phyloP scores from a whole-genome alignment of 2,329 filamentous ascomycete genomes.

The Xylaria sp. region DNA sequence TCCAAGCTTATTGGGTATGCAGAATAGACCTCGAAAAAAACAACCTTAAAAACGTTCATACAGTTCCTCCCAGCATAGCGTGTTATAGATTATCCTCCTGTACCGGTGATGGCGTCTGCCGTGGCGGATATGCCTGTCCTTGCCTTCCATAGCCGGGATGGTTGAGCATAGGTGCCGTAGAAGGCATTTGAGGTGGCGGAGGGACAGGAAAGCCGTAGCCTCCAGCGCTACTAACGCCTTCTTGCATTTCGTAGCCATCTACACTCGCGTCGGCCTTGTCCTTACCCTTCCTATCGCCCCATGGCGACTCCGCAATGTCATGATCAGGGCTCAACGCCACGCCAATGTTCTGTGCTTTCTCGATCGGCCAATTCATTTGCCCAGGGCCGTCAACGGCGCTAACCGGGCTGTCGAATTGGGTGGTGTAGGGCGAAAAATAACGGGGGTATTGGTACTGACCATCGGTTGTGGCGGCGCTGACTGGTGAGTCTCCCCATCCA shows the following conservation, averaged over 20 bases:
- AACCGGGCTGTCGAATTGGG: conserved; percentile 69
- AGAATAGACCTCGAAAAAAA: conserved; percentile 4
- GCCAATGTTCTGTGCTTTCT: conserved; percentile 54
- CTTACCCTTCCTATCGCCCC: conserved; percentile 58
- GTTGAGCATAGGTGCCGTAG: conserved; percentile 56
- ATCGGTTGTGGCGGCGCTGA: conserved; percentile 56
- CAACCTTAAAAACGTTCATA: neutral
- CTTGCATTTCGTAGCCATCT: conserved; percentile 63
- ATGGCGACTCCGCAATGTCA: conserved; percentile 44
- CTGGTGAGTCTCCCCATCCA: conserved; percentile 65
- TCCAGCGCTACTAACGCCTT: conserved; percentile 55
- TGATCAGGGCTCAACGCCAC: conserved; percentile 57
- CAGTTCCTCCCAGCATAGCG: neutral
- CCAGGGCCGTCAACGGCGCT: conserved; percentile 54
- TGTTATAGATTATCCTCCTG: neutral
- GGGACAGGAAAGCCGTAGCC: conserved; percentile 37
- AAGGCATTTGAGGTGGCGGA: conserved; percentile 34
- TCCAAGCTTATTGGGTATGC: conserved; percentile 29
- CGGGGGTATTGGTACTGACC: conserved; percentile 52
- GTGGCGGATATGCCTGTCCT: conserved; percentile 32
- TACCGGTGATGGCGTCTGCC: conserved; percentile 19
- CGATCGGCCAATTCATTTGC: conserved; percentile 53
- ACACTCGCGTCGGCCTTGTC: conserved; percentile 38
- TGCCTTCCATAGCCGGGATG: conserved; percentile 61
- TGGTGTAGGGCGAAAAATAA: conserved; percentile 70